These are phyloP conservation scores for Pyrenophora teres DNA, from an alignment of 2,329 filamentous ascomycete genomes.

Conservation along the genomic window DNA sequence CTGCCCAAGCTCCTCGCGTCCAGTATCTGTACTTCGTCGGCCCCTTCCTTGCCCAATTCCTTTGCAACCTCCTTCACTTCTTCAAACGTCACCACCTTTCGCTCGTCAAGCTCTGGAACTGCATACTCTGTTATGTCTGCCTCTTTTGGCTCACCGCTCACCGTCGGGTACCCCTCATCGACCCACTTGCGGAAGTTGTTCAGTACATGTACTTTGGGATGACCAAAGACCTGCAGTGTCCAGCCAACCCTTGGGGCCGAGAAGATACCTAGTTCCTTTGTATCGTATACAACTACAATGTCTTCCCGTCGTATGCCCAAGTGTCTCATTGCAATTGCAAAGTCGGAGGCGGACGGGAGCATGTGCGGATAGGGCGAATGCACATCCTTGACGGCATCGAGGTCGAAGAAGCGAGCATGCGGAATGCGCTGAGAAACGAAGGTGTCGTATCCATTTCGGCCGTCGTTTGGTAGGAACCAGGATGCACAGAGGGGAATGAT, in stretches of 20 bases:
- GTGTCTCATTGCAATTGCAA: constrained; percentile 85
- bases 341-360: constrained; percentile 80
- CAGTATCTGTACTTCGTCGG: constrained; percentile 82
- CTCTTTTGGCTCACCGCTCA: constrained; percentile 71
- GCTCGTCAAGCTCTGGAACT: constrained; percentile 53
- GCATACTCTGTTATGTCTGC: constrained; percentile 51
- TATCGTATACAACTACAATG: constrained; percentile 91
- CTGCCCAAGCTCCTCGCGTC: constrained; percentile 82
- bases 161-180: constrained; percentile 77
- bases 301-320: constrained; percentile 88
- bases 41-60: constrained; percentile 80
- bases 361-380: constrained; percentile 93
- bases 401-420: constrained; percentile 90
- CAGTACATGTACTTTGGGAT: constrained; percentile 82
- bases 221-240: constrained; percentile 90
- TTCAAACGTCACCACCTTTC: constrained; percentile 78
- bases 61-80: constrained; percentile 77
- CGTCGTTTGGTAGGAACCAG: constrained; percentile 96
- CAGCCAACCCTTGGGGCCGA: constrained; percentile 91
- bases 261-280: constrained; percentile 88
- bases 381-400: constrained; percentile 88
- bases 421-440: constrained; percentile 86
- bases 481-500: constrained; percentile 88
- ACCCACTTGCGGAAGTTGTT: constrained; percentile 98
- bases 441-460: constrained; percentile 76